Evolutionary conservation across 179 eudicot species (phyloP).

Genomic region (Beta lomatogona): DNA sequence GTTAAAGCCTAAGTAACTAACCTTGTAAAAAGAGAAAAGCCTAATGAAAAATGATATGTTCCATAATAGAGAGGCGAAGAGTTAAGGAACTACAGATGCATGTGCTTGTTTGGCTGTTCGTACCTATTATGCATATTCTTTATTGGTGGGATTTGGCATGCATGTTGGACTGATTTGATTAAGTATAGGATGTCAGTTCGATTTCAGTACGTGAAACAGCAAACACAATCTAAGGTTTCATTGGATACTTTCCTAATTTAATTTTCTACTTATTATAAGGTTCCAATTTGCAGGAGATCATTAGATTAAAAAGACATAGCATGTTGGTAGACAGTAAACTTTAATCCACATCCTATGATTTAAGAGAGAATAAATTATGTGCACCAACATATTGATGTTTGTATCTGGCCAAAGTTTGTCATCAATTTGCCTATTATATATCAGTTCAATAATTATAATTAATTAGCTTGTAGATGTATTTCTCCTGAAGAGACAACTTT

Average conservation of each 20-base stretch:
- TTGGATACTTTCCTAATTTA: conserved; percentile 18
- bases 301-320: conserved; percentile 25
- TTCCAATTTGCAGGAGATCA: background rate
- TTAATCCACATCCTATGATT: background rate
- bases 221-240: conserved; percentile 9
- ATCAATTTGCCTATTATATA: background rate
- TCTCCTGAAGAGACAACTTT: background rate
- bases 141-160: background rate
- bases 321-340: conserved; percentile 14
- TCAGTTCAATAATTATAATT: background rate
- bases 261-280: background rate
- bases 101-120: background rate
- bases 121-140: background rate
- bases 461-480: background rate
- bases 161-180: background rate
- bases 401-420: conserved; percentile 10
- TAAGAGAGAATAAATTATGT: background rate
- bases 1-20: too few relatives aligned
- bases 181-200: background rate
- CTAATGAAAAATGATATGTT: too few relatives aligned
- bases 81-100: background rate
- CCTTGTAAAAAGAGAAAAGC: too few relatives aligned
- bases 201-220: background rate
- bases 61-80: too few relatives aligned
- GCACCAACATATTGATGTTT: conserved; percentile 7